phyloP scores from a whole-genome alignment of 768 basidiomycete species.

The Boletus eberwhitei region DNA sequence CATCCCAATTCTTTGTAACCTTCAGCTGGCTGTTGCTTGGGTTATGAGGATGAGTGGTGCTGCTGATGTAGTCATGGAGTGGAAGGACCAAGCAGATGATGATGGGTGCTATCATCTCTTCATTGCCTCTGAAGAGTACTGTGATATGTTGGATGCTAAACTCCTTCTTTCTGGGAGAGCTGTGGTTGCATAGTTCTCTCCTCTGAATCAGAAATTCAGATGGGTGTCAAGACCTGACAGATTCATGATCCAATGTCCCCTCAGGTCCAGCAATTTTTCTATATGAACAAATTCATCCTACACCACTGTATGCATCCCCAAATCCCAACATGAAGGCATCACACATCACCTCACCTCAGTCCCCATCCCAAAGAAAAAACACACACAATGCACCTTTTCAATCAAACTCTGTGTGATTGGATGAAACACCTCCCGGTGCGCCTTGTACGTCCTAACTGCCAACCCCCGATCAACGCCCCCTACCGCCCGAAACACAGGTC shows the following conservation, averaged over 20 bases:
- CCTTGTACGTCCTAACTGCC: constrained; percentile 49
- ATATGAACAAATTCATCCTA: too few relatives aligned
- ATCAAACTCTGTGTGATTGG: constrained; percentile 74
- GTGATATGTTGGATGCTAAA: too few relatives aligned
- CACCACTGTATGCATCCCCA: too few relatives aligned
- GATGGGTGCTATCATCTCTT: neutral
- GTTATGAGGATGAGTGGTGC: constrained; percentile 8
- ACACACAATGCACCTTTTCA: constrained; percentile 53
- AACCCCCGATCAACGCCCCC: constrained; percentile 49
- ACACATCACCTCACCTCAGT: too few relatives aligned
- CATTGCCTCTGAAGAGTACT: neutral
- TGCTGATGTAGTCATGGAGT: constrained; percentile 2
- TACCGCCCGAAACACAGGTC: constrained; percentile 60
- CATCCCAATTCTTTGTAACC: neutral
- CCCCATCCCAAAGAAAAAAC: neutral
- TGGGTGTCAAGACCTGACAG: too few relatives aligned
- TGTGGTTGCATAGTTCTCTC: too few relatives aligned
- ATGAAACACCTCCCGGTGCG: constrained; percentile 57
- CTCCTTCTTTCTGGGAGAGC: too few relatives aligned
- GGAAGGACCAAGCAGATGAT: constrained; percentile 1
- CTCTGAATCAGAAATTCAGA: too few relatives aligned
- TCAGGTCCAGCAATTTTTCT: too few relatives aligned
- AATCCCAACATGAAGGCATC: too few relatives aligned
- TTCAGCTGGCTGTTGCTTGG: constrained; percentile 5
- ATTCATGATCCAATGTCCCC: too few relatives aligned